Percentiles rank a stretch among this genome's conserved stretches.
Evolutionary conservation across 108 stramenopile genomes (phyloP).

Genomic region (Stephanodiscus triporus): DNA sequence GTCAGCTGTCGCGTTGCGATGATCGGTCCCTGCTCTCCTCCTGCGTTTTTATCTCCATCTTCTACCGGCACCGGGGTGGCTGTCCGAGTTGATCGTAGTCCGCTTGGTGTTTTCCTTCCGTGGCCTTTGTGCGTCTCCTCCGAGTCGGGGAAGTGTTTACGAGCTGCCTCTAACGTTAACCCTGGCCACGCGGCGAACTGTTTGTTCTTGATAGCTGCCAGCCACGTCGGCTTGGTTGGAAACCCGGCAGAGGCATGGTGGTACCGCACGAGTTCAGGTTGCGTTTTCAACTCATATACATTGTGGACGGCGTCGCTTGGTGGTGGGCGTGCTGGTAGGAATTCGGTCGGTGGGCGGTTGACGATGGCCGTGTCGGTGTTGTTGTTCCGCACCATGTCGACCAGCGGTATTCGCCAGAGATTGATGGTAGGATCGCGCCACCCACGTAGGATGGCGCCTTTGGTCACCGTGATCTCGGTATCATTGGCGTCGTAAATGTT

Average conservation of each 20-base stretch:
- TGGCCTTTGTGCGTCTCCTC: conserved; percentile 19
- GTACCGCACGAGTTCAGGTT: neutral
- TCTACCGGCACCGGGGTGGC: too few relatives aligned
- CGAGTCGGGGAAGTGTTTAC: conserved; percentile 13
- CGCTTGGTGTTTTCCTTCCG: neutral
- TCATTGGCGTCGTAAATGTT: neutral
- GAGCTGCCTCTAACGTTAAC: conserved; percentile 7
- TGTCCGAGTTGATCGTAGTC: conserved; percentile 14
- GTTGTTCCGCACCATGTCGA: neutral
- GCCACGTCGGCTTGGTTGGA: conserved; percentile 15
- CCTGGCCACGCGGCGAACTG: conserved; percentile 24
- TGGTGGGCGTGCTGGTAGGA: neutral
- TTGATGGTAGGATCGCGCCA: neutral
- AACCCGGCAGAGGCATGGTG: conserved; percentile 20
- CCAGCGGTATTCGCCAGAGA: neutral
- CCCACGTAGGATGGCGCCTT: neutral
- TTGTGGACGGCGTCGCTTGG: neutral
- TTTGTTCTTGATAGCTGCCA: conserved; percentile 11
- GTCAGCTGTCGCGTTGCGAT: too few relatives aligned
- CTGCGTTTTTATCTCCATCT: too few relatives aligned
- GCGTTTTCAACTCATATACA: conserved; percentile 3
- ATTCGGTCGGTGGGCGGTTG: neutral
- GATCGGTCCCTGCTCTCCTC: too few relatives aligned
- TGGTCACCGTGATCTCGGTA: neutral
- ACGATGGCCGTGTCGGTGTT: neutral